A percentile compares a stretch with the other conserved stretches of the same genome.
Evolutionary conservation across 768 basidiomycete species (phyloP).

Genomic region (Lactifluus subvellereus): DNA sequence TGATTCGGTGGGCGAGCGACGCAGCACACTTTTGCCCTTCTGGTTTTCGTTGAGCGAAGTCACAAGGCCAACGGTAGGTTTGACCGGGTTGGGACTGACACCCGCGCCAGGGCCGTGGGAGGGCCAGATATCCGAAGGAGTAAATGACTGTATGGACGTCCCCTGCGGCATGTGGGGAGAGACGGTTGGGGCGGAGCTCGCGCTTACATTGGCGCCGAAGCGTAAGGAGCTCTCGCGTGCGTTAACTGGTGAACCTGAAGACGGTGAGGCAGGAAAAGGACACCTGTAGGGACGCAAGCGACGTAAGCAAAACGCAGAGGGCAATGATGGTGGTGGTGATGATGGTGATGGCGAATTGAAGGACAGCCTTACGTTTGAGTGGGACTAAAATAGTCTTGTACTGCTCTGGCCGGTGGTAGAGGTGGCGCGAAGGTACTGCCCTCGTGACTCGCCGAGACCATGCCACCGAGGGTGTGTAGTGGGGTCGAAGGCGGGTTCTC

Average conservation of each 20-base stretch:
- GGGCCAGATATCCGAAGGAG: conserved; percentile 13
- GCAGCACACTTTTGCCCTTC: conserved; percentile 5
- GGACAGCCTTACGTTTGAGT: conserved; percentile 7
- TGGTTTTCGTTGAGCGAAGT: neutral
- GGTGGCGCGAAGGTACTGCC: conserved; percentile 6
- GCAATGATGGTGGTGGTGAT: neutral
- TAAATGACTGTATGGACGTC: neutral
- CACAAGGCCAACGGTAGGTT: neutral
- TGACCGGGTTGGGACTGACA: conserved; percentile 2
- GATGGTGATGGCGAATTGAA: neutral
- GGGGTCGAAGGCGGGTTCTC: conserved; percentile 3
- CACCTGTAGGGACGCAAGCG: neutral
- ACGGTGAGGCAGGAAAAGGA: conserved; percentile 6
- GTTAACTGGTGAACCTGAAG: conserved; percentile 7
- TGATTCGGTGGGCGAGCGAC: conserved; percentile 16
- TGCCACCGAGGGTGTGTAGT: conserved; percentile 5
- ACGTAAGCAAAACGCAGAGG: neutral
- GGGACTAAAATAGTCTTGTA: conserved; percentile 6
- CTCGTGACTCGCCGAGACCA: conserved; percentile 13
- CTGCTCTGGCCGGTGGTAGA: neutral
- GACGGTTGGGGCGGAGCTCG: neutral
- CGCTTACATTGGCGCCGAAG: conserved; percentile 8
- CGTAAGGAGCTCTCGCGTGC: neutral
- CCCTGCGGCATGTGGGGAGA: conserved; percentile 3
- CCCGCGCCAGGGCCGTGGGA: conserved; percentile 1